Evolutionary conservation across 805 yeast genomes (phyloP).

Genomic region (Candida krabiensis): DNA sequence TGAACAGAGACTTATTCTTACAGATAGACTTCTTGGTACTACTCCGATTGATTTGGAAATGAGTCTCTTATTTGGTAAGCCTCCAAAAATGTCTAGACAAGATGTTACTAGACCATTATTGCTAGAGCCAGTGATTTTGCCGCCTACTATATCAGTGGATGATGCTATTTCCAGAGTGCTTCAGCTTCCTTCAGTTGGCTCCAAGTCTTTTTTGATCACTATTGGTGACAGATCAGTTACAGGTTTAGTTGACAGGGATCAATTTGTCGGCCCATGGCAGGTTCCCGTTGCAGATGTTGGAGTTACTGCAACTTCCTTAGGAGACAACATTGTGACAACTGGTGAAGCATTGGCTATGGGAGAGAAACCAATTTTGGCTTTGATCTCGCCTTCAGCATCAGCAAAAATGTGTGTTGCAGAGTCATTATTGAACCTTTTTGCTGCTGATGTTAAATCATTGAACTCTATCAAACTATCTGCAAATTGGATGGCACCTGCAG

Average conservation of each 20-base stretch:
- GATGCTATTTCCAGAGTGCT: constrained; percentile 83
- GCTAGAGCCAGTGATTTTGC: constrained; percentile 38
- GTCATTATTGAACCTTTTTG: constrained; percentile 80
- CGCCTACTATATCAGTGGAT: constrained; percentile 37
- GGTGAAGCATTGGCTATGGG: constrained; percentile 99
- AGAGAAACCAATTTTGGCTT: constrained; percentile 88
- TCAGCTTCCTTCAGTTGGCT: constrained; percentile 90
- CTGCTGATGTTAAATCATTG: constrained; percentile 81
- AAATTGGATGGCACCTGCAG: constrained; percentile 99
- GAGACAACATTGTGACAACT: constrained; percentile 64
- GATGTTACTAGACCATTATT: constrained; percentile 63
- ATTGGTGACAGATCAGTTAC: constrained; percentile 98
- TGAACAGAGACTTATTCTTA: constrained; percentile 78
- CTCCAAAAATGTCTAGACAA: constrained; percentile 88
- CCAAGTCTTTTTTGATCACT: constrained; percentile 92
- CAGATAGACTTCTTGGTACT: constrained; percentile 72
- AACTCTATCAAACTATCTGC: constrained; percentile 86
- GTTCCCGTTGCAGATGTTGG: constrained; percentile 98
- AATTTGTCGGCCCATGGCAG: constrained; percentile 99
- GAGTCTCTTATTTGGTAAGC: constrained; percentile 93
- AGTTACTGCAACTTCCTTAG: constrained; percentile 88
- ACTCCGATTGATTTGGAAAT: constrained; percentile 95
- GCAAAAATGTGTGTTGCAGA: constrained; percentile 97
- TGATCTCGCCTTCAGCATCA: constrained; percentile 84
- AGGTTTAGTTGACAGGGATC: constrained; percentile 95